Evolutionary conservation across 192 early-diverging fungal genomes (phyloP), one percentile per base, ranked within the genome.

Genomic region (Backusella psychrophila): DNA sequence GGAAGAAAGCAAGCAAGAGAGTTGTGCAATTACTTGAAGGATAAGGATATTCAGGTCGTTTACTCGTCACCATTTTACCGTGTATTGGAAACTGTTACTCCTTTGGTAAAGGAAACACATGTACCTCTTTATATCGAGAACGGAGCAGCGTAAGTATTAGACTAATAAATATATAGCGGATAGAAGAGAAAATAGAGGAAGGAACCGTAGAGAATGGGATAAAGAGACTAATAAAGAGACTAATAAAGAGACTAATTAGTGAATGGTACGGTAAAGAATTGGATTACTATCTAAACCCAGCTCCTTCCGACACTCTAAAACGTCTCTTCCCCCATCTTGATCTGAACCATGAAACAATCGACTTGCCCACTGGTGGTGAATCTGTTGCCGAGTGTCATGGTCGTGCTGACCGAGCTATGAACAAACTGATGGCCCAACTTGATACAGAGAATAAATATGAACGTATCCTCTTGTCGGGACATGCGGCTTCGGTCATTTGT

Each of bases 31-130:
- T 75, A 44, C 35, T 69, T 81, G 1, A 73, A 70, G 34, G 72
- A 75, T 21, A 78, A 78, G 44, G 21, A 39, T 11, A 75, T 81
- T 17, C 35, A 77, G 17, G 41, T 26, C n/a, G 72, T 81, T 38
- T 81, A 77, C 67, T 65, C 72, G n/a, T 81, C 76, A 11, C 77
- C 80, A 12, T 81, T 81, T 67, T 81, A 81, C 53, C 71, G 80
- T 14, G 77, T 77, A 38, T 39, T 81, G 5, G 49, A 81, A 42
- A 71, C 76, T 19, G 73, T 76, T 33, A 41, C 71, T 44, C 71
- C 72, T 19, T 41, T 77, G 2, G 69, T 68, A 8, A 34, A 75
- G 38, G 69, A 34, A 4, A 56, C 36, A 23, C 21, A 69, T 63
- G 38, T 75, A 29, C 65, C 69, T 31, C 63, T 78, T 17, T 46